These are phyloP conservation scores for Leccinum longicurvipes DNA, from an alignment of 768 basidiomycete species.

Conservation along the genomic window DNA sequence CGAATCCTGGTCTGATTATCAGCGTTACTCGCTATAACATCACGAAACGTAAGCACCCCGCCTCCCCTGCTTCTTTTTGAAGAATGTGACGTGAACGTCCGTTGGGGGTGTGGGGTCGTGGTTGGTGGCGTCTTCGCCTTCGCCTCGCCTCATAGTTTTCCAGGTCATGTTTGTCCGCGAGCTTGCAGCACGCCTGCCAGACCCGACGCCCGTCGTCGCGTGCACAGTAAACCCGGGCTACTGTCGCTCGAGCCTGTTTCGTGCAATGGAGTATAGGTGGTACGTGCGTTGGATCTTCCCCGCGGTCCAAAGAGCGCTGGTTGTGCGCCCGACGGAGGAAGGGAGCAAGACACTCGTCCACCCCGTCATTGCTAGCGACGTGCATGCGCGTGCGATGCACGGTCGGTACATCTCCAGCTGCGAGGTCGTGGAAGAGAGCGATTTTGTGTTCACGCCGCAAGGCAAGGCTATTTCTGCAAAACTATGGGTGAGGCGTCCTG, in stretches of 20 bases:
- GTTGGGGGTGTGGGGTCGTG: not conserved
- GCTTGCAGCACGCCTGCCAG: conserved; percentile 24
- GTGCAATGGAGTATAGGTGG: conserved; percentile 14
- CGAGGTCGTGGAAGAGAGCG: conserved; percentile 23
- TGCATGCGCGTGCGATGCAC: conserved; percentile 3
- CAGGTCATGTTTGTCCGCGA: conserved; percentile 30
- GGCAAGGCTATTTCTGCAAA: conserved; percentile 25
- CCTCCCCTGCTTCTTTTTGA: not conserved
- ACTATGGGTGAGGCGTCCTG: conserved; percentile 27
- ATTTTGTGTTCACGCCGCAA: conserved; percentile 26
- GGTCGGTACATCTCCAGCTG: conserved; percentile 29
- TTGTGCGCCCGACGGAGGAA: conserved; percentile 27
- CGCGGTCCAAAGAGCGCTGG: conserved; percentile 8
- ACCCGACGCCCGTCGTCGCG: conserved; percentile 21
- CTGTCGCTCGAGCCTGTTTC: conserved; percentile 28
- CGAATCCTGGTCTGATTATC: not conserved
- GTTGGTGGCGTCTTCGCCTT: not conserved
- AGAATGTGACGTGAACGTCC: not conserved
- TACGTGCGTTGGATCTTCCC: conserved; percentile 1
- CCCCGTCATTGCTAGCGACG: conserved; percentile 21
- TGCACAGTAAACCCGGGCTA: conserved; percentile 32
- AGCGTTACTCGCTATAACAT: conserved; percentile 21
- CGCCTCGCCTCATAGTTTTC: conserved; percentile 15
- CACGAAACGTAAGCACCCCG: conserved; percentile 19
- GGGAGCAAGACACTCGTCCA: conserved; percentile 33